Evolutionary conservation across 2,329 filamentous ascomycete species (phyloP), one percentile per base, ranked within the genome.

Genomic region (Colletotrichum karsti): DNA sequence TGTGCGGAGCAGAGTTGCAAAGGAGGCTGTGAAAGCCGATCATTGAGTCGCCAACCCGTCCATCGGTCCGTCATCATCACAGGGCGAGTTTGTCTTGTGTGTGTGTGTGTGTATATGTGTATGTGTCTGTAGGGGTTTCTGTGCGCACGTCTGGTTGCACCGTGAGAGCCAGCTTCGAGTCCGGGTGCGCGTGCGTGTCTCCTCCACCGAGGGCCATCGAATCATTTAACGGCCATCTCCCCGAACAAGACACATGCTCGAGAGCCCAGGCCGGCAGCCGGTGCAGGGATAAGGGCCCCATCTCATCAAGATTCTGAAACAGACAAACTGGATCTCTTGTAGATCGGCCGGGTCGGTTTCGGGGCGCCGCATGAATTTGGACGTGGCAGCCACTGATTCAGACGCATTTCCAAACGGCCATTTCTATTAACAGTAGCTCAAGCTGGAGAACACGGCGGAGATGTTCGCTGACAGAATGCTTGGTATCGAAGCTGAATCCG

Each of bases 241-340:
- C 42, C 13, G 33, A 63, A 58, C 42, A 39, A 63, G 61, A 58
- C 42, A 42, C 24, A 24, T 64, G 26, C 33, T 64, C 26, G 26
- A 57, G 26, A 35, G 24, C 59, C 28, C 20, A 56, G 44, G 20
- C 33, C 59, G 42, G 24, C 51, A 56, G 26, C 51, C 35, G 22
- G 51, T 26, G 44, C 58, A 67, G 44, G 64, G 64, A 39, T 67
- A 22, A 20, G 15, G 26, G 50, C 44, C 39, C 66, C 67, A 62
- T 55, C 37, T 54, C 50, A 53, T 58, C 61, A 65, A 44, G 39
- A 56, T n/a, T 67, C 61, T 70, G 69, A 70, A 70, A 70, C 69
- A 65, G 22, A 48, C 22, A 51, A 39, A 63, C 60, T 67, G 69
- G 66, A 56, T 63, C 66, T 70, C 46, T 56, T 62, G 69, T 44